Evolutionary conservation across 495 filamentous ascomycete genomes (phyloP).

Genomic region (Hypoxylon fuscum): DNA sequence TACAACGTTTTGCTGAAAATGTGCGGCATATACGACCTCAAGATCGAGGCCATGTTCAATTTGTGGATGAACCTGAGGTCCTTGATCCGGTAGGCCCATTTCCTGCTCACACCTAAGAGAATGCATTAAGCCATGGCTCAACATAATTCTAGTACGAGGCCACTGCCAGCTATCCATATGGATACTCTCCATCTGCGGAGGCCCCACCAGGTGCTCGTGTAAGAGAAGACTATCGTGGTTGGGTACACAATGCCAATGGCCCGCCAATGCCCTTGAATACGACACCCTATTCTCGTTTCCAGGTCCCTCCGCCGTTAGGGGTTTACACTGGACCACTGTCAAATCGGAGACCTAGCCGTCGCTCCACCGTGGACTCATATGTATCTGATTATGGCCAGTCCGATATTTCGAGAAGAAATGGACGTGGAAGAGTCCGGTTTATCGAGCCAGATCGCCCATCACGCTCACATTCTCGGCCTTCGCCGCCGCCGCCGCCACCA

Average conservation of each 20-base stretch:
- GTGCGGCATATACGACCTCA: conserved; percentile 13
- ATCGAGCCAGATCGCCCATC: neutral
- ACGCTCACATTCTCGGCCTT: conserved; percentile 3
- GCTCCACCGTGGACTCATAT: conserved; percentile 16
- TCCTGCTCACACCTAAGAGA: too few species aligned
- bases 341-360: neutral
- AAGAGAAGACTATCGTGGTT: neutral
- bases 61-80: conserved; percentile 21
- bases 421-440: conserved; percentile 19
- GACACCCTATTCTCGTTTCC: conserved; percentile 2
- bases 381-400: conserved; percentile 8
- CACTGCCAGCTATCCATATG: neutral
- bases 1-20: conserved; percentile 13
- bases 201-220: neutral
- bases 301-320: neutral
- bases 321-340: neutral
- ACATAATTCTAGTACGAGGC: conserved; percentile 15
- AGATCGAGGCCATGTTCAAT: conserved; percentile 10
- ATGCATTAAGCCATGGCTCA: neutral
- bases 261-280: neutral
- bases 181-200: neutral
- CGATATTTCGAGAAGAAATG: neutral
- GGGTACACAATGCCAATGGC: conserved; percentile 2
- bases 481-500: neutral
- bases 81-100: conserved; percentile 11